Base-by-base conservation (phyloP, 192 early-diverging fungal genomes). In the Backusella australiensis region DNA sequence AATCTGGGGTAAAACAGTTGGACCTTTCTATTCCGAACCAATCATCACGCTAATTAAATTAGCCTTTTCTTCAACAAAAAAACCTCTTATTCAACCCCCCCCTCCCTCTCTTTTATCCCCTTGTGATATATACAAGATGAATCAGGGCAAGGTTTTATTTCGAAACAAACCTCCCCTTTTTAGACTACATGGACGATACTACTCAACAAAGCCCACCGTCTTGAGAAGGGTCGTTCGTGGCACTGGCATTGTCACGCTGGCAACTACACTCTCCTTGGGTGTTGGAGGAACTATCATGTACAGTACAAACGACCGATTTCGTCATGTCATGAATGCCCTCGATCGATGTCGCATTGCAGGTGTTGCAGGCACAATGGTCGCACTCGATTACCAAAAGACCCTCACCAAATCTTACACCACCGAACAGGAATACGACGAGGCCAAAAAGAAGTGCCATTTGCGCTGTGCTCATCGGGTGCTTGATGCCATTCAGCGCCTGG, bases 381-480 rank as follows among this genome's bases (percentile, higher is more conserved):
- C 76, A 1, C 29, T 83, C 4, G 90, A 92, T 72, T 92, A 92
- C 81, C 88, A 91, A 66, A 79, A 78, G 81, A 80, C 84, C 0
- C 71, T 91, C 66, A 78, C 76, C 2, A 21, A 42, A 53, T 34
- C 49, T 9, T 80, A 77, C 26, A 49, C 14, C 17, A 71, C 76
- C 17, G 66, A 69, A 12, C 71, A 75, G 19, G 85, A 82, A 14
- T 86, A 78, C 42, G 80, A 74, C 29, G 36, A 76, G 12, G 74
- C 75, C n/a, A 89, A 90, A 52, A 85, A 80, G 4, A 75, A 73
- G 4, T 90, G 90, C 69, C 94, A 97, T 81, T 49, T 84, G 75
- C 82, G 92, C n/a, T 84, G 86, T 19, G 94, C 95, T 0, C 83
- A 93, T 52, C 73, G 87, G 34, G 82, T 97, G 17, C 79, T 90